phyloP scores from a whole-genome alignment of 208 protist genomes.

The Trypanosoma platydactyli region DNA sequence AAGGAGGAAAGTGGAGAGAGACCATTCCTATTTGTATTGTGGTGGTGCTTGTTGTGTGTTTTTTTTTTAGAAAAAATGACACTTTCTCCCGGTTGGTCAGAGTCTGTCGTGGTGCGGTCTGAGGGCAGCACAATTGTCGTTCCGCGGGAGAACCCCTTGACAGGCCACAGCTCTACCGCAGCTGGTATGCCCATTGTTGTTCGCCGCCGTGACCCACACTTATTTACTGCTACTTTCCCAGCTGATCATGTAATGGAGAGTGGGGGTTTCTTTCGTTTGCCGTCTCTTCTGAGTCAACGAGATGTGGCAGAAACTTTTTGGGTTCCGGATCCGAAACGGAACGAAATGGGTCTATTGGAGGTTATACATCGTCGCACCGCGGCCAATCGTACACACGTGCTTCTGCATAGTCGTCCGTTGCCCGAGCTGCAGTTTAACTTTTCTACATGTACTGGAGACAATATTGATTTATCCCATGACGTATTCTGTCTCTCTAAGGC shows the following conservation, averaged over 20 bases:
- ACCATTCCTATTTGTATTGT: too few relatives aligned
- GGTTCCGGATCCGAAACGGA: constrained; percentile 51
- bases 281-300: constrained; percentile 24
- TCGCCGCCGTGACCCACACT: constrained; percentile 38
- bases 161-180: constrained; percentile 46
- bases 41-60: too few relatives aligned
- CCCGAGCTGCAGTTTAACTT: constrained; percentile 79
- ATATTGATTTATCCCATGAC: constrained; percentile 80
- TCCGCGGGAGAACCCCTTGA: constrained; percentile 25
- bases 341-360: constrained; percentile 73
- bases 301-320: constrained; percentile 68
- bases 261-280: constrained; percentile 20
- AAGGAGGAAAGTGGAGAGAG: constrained; percentile 15
- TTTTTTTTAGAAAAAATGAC: too few relatives aligned
- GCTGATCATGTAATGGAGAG: neutral
- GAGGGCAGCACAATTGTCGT: constrained; percentile 37
- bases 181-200: constrained; percentile 66
- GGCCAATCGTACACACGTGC: constrained; percentile 49
- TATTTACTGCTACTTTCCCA: constrained; percentile 27
- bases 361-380: constrained; percentile 50
- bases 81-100: constrained; percentile 64
- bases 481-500: constrained; percentile 78
- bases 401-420: constrained; percentile 70
- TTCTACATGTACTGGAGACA: constrained; percentile 62
- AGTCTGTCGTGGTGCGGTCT: constrained; percentile 60